Evolutionary conservation across 345 rosid genomes (phyloP).

Genomic region (Anacardium occidentale): DNA sequence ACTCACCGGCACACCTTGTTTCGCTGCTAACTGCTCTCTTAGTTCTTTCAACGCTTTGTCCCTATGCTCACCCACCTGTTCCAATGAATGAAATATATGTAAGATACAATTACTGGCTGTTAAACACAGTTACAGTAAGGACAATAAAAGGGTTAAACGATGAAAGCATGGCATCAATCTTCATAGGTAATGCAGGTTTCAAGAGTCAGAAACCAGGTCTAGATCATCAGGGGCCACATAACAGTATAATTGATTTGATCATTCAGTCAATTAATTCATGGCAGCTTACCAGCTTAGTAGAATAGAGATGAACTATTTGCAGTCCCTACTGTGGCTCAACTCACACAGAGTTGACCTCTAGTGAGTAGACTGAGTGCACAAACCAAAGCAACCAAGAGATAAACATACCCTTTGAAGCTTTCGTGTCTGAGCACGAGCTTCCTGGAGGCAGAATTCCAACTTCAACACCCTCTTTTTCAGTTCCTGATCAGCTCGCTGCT

Average conservation of each 20-base stretch:
- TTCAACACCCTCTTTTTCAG: conserved; percentile 81
- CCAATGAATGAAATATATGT: conserved; percentile 3
- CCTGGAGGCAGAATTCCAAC: conserved; percentile 89
- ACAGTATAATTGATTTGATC: not conserved
- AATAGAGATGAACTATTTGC: not conserved
- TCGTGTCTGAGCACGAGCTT: conserved; percentile 76
- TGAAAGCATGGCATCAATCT: not conserved
- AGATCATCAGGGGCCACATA: too few species aligned
- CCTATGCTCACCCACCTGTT: conserved; percentile 80
- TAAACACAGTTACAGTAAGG: too few species aligned
- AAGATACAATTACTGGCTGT: not conserved
- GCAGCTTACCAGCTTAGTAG: not conserved
- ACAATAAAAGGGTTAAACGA: not conserved
- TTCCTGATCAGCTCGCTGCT: conserved; percentile 75
- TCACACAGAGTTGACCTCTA: not conserved
- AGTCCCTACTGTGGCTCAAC: not conserved
- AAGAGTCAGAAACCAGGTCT: too few species aligned
- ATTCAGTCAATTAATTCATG: conserved; percentile 1
- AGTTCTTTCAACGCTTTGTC: conserved; percentile 76
- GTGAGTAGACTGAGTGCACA: not conserved
- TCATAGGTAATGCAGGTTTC: not conserved
- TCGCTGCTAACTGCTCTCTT: conserved; percentile 56
- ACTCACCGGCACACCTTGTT: conserved; percentile 29
- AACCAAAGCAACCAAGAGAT: not conserved
- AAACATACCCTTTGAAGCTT: conserved; percentile 69